phyloP scores from a whole-genome alignment of 2,329 filamentous ascomycete genomes.

The Paecilomyces sp. region DNA sequence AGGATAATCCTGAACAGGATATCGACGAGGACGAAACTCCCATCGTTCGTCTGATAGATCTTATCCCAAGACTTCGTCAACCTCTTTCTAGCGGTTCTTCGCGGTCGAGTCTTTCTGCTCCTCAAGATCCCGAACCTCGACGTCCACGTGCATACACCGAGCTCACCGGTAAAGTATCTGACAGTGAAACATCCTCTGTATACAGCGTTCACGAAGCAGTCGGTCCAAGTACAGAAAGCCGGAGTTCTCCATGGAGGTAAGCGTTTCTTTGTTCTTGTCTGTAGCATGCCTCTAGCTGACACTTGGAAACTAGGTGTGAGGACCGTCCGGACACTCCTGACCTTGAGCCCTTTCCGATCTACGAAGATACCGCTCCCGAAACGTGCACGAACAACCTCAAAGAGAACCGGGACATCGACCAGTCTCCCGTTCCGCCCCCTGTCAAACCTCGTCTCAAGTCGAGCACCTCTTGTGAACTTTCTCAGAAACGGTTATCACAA shows the following conservation, averaged over 20 bases:
- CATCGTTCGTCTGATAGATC: neutral
- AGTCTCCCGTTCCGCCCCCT: neutral
- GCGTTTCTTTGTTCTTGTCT: neutral
- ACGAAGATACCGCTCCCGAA: neutral
- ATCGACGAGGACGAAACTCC: neutral
- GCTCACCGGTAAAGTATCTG: neutral
- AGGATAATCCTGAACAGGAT: neutral
- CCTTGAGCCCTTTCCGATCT: neutral
- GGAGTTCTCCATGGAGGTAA: neutral
- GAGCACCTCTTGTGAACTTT: neutral
- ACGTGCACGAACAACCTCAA: neutral
- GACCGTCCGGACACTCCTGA: neutral
- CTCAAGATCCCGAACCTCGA: neutral
- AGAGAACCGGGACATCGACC: neutral
- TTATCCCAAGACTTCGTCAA: neutral
- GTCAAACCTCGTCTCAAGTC: neutral
- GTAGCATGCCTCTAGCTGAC: neutral
- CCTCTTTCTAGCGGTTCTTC: neutral
- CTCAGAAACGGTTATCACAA: neutral
- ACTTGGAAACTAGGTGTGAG: neutral
- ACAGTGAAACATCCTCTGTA: neutral
- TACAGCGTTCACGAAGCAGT: neutral
- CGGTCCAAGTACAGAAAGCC: neutral
- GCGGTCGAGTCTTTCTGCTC: neutral
- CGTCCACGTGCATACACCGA: neutral